A percentile compares a stretch with the other conserved stretches of the same genome.
Conservation (phyloP, 495 filamentous ascomycete species). For the Massariosphaeria phaeospora region DNA sequence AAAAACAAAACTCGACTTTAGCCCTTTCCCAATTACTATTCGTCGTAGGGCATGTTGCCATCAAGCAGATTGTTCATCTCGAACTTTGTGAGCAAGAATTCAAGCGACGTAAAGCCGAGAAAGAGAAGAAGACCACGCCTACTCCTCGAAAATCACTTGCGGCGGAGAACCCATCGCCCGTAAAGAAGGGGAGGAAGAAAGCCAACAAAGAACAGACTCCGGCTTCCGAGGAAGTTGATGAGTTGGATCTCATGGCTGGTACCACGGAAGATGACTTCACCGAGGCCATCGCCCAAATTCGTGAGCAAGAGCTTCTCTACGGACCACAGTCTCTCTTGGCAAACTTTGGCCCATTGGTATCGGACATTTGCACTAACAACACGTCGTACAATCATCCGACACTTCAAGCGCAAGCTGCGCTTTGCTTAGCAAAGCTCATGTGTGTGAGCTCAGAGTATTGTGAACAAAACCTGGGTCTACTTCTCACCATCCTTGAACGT, state of each 20-base stretch:
- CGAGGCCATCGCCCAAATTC: slow-evolving; percentile 89
- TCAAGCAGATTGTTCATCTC: slow-evolving; percentile 99
- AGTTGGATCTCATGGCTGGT: slow-evolving; percentile 92
- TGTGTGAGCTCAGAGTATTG: slow-evolving; percentile 80
- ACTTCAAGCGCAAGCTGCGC: slow-evolving; percentile 84
- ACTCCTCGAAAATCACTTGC: slow-evolving; percentile 23
- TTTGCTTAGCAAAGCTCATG: slow-evolving; percentile 99
- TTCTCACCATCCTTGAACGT: slow-evolving; percentile 96
- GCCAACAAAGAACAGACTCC: slow-evolving; percentile 41
- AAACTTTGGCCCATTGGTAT: slow-evolving; percentile 83
- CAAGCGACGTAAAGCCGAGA: slow-evolving; percentile 90
- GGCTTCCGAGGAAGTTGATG: slow-evolving; percentile 55
- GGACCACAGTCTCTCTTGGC: slow-evolving; percentile 77
- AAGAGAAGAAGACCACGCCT: slow-evolving; percentile 76
- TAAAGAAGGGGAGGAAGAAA: slow-evolving; percentile 48
- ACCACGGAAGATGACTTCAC: slow-evolving; percentile 98
- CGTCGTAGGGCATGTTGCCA: slow-evolving; percentile 91
- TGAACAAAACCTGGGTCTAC: slow-evolving; percentile 82
- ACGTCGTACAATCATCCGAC: slow-evolving; percentile 80
- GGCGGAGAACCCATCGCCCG: slow-evolving; percentile 34
- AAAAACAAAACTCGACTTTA: slow-evolving; percentile 47
- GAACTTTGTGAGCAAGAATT: slow-evolving; percentile 96
- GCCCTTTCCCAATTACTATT: slow-evolving; percentile 88
- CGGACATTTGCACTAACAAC: slow-evolving; percentile 92
- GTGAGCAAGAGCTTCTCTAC: slow-evolving; percentile 89